Base-by-base conservation (phyloP, 495 filamentous ascomycete genomes). In the Aspergillus carlsbadensis region DNA sequence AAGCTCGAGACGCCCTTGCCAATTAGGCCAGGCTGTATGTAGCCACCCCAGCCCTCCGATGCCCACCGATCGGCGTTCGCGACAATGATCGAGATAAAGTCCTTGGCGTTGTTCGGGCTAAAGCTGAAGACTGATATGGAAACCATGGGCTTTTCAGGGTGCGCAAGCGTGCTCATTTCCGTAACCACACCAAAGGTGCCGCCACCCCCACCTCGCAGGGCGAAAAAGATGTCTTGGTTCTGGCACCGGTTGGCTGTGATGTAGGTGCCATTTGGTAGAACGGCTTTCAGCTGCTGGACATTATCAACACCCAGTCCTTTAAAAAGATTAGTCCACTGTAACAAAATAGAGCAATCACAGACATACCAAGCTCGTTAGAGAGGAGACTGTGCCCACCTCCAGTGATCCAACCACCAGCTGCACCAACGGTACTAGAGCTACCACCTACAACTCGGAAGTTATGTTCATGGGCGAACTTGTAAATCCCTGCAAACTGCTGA, bases 121-220 rank as follows among this genome's bases (percentile, higher is more conserved):
- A 64, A 52, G n/a, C 61, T 48, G 39, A 73, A 42, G 31, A 78
- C 65, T 29, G 61, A 70, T 47, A 76, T 67, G 41, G 69, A 68
- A 13, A 69, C 70, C 2, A 69, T 60, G 13, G 65, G 60, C 21
- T 72, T 53, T 17, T 58, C 57, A 20, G 65, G 64, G 39, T 70
- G 60, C 20, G 76, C 78, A 17, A 70, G 70, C 48, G 74, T 64
- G 2, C 77, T 78, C 49, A 67, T 68, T 40, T 73, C 73, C 5
- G 81, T 64, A 17, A 82, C 72, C 15, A 83, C 70, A 10, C 78
- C 81, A 55, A 81, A 83, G 17, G 76, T 81, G 14, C 79, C 76
- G 6, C 81, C 81, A 13, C 82, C 82, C 4, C 82, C 82, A 18
- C 82, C 81, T 8, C 81, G 71, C 15, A 83, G 67, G 2, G 79